Base-by-base conservation (phyloP, 306 rosid species). In the Vicia sativa region DNA sequence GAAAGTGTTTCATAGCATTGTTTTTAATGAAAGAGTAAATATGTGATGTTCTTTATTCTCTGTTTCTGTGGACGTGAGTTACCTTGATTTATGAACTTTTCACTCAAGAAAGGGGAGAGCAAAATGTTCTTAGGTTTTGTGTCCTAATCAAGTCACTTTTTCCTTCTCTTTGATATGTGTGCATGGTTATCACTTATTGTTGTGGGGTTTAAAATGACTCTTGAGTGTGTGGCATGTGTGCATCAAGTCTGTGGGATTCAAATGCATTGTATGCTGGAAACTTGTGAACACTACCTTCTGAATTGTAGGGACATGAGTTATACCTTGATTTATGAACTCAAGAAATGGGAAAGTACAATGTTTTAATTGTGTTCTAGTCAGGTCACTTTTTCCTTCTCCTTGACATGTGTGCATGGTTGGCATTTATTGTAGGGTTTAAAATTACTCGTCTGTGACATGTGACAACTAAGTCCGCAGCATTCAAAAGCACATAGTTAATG, bases 281-380 rank as follows among this genome's bases (percentile, higher is more conserved):
- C 63, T 61, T 66, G 15, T 67, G 58, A 67, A 61, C 6, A 37
- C 39, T 58, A 34, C 68, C 45, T 71, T 25, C 21, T 58, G 7
- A 18, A 56, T 67, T 71, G 26, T 54, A 65, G 46, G 60, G 35
- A 58, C 28, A 6, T 8, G 55, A 19, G 48, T 50, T 41, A 29
- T 41, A 29, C 29, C 59, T n/a, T 41, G 74, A 72, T 56, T 35
- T 63, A 15, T 64, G 8, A 35, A 26, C 21, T 62, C 9, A 35
- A 50, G 48, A 45, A 31, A 11, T 25, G 4, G 34, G 56, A 52
- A 19, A 16, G 0, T 7, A 62, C 57, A 45, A 16, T 37, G 23
- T 57, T 71, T 56, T 62, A 65, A 38, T n/a, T 39, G 56, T 45
- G 1, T 18, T 37, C 55, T 50, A 44, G 29, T 61, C 29, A 23